These are phyloP conservation scores for Cyathus striatus DNA, from an alignment of 768 basidiomycete species.

Conservation along the genomic window DNA sequence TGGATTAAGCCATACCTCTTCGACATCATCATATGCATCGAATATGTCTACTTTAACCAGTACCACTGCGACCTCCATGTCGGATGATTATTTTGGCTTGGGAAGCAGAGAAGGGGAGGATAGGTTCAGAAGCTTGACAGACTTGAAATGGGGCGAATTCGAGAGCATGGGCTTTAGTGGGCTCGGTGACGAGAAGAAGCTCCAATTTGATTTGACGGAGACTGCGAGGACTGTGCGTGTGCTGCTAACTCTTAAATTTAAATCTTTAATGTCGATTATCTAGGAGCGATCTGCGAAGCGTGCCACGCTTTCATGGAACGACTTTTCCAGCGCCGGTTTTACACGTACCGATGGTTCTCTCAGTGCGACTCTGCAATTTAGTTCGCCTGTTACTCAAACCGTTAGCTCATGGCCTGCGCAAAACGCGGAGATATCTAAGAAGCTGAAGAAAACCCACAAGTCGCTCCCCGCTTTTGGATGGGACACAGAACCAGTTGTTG, in stretches of 20 bases:
- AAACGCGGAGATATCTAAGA: conserved; percentile 65
- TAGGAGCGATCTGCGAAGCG: conserved; percentile 72
- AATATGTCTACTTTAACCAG: conserved; percentile 9
- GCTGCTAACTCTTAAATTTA: not conserved
- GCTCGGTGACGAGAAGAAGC: conserved; percentile 57
- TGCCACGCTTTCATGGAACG: conserved; percentile 83
- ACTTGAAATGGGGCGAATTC: conserved; percentile 91
- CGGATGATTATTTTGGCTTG: conserved; percentile 34
- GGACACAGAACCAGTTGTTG: conserved; percentile 84
- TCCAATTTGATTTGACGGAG: conserved; percentile 93
- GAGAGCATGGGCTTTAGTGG: conserved; percentile 77
- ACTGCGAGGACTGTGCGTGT: conserved; percentile 59
- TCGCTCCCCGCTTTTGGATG: conserved; percentile 83
- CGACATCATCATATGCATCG: conserved; percentile 20
- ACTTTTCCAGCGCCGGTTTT: conserved; percentile 84
- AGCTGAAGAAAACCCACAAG: conserved; percentile 83
- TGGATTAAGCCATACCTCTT: conserved; percentile 39
- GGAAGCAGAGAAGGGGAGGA: conserved; percentile 49
- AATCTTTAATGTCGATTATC: not conserved
- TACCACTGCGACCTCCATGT: not conserved
- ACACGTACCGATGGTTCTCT: conserved; percentile 72
- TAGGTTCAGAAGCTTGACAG: conserved; percentile 75
- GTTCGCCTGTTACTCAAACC: conserved; percentile 32
- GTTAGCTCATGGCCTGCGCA: conserved; percentile 74
- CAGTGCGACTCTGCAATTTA: conserved; percentile 81